Evolutionary conservation across 2,329 filamentous ascomycete genomes (phyloP).

Genomic region (Fusarium sp.): DNA sequence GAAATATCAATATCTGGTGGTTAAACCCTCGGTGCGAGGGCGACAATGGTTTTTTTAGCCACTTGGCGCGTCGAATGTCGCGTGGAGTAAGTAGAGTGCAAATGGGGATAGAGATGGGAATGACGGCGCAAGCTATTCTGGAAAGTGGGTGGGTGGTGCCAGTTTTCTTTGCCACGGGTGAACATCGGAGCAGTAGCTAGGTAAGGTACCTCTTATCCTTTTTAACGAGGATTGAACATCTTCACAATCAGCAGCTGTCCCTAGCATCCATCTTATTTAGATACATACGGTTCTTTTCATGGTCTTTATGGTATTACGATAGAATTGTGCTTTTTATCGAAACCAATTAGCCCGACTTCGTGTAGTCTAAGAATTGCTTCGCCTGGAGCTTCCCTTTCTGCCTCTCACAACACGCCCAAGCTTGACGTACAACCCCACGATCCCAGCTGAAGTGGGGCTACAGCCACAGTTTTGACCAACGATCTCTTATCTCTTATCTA

Average conservation of each 20-base stretch:
- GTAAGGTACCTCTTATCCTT: not conserved
- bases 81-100: slow-evolving; percentile 35
- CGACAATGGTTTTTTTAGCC: slow-evolving; percentile 46
- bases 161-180: slow-evolving; percentile 33
- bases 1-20: slow-evolving; percentile 27
- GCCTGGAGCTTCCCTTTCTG: not conserved
- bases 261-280: not conserved
- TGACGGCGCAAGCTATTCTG: slow-evolving; percentile 44
- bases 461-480: slow-evolving; percentile 35
- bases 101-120: slow-evolving; percentile 24
- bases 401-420: slow-evolving; percentile 19
- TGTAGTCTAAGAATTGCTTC: not conserved
- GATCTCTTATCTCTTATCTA: slow-evolving; percentile 31
- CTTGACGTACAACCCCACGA: slow-evolving; percentile 20
- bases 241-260: not conserved
- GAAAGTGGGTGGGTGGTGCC: slow-evolving; percentile 41
- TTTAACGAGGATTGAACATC: not conserved
- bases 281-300: not conserved
- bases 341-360: not conserved
- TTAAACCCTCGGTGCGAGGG: slow-evolving; percentile 45
- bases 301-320: not conserved
- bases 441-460: slow-evolving; percentile 23
- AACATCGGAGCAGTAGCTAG: slow-evolving; percentile 35
- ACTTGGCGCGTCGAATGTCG: slow-evolving; percentile 48
- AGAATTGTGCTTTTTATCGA: not conserved